Evolutionary conservation across 2,329 filamentous ascomycete genomes (phyloP).

Genomic region (Alternaria ventricosa): DNA sequence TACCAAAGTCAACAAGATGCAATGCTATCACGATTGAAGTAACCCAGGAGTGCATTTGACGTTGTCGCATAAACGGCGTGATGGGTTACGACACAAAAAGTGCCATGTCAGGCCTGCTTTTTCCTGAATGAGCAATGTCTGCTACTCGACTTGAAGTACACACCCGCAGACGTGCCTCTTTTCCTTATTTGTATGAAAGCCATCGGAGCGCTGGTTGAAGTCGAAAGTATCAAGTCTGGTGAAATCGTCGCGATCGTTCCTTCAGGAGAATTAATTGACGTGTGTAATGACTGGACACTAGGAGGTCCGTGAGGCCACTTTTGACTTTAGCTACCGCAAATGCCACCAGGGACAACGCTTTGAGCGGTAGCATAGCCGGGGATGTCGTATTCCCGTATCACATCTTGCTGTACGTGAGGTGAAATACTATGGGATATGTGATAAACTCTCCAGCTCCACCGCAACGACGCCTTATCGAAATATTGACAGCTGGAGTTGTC

Average conservation of each 20-base stretch:
- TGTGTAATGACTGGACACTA: not conserved
- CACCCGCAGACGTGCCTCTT: not conserved
- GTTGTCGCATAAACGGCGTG: not conserved
- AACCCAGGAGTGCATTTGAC: not conserved
- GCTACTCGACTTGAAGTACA: not conserved
- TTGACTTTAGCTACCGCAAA: not conserved
- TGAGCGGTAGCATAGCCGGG: not conserved
- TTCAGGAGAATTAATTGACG: conserved; percentile 44
- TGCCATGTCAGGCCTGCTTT: not conserved
- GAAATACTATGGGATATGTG: not conserved
- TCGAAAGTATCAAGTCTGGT: not conserved
- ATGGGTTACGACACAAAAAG: not conserved
- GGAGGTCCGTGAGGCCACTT: not conserved
- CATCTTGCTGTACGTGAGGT: not conserved
- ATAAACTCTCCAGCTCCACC: not conserved
- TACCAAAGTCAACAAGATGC: not conserved
- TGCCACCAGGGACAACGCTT: not conserved
- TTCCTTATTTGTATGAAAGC: not conserved
- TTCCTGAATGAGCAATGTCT: not conserved
- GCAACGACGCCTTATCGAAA: not conserved
- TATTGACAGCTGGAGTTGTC: not conserved
- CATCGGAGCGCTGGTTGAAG: not conserved
- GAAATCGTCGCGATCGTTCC: conserved; percentile 30
- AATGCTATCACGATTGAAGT: not conserved
- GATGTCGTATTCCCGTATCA: not conserved